Evolutionary conservation across 2,329 filamentous ascomycete species (phyloP).

Genomic region (Cordyceps fumosorosea): DNA sequence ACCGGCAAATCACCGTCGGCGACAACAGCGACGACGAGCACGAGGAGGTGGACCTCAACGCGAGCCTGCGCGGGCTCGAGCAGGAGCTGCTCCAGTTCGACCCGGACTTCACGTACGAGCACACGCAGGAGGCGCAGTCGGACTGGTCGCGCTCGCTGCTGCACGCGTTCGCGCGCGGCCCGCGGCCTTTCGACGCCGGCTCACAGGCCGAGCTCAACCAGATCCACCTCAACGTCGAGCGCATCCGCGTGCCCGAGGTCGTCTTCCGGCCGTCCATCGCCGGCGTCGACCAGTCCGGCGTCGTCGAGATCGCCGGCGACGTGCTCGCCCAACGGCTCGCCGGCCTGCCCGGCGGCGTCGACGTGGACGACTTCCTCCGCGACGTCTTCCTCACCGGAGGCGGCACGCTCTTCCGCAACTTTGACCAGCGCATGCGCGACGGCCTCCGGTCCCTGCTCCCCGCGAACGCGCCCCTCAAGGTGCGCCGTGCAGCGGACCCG

Average conservation of each 20-base stretch:
- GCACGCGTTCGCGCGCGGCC: slow-evolving; percentile 84
- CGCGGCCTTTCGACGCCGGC: slow-evolving; percentile 72
- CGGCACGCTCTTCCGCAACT: slow-evolving; percentile 77
- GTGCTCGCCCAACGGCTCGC: slow-evolving; percentile 79
- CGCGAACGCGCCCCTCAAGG: slow-evolving; percentile 56
- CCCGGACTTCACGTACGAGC: slow-evolving; percentile 81
- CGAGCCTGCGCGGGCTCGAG: slow-evolving; percentile 69
- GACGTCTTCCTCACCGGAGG: slow-evolving; percentile 96
- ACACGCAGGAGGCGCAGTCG: slow-evolving; percentile 83
- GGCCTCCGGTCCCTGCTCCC: slow-evolving; percentile 71
- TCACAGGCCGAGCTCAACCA: slow-evolving; percentile 77
- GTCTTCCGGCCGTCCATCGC: slow-evolving; percentile 90
- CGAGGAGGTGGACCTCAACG: slow-evolving; percentile 80
- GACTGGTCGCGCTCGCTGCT: slow-evolving; percentile 93
- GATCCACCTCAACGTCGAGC: slow-evolving; percentile 92
- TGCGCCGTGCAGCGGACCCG: slow-evolving; percentile 69
- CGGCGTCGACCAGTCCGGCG: slow-evolving; percentile 85
- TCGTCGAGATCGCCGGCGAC: slow-evolving; percentile 86
- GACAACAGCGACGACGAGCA: slow-evolving; percentile 80
- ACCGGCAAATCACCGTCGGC: slow-evolving; percentile 83
- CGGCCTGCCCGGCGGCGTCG: slow-evolving; percentile 28
- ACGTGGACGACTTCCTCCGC: slow-evolving; percentile 64
- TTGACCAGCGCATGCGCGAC: slow-evolving; percentile 71
- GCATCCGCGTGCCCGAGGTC: slow-evolving; percentile 88
- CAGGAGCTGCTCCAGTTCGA: slow-evolving; percentile 81